Percentiles rank a stretch among this genome's conserved stretches.
These are phyloP conservation scores for Sclerotinia sclerotiorum DNA, from an alignment of 2,329 filamentous ascomycete genomes.

Conservation along the genomic window DNA sequence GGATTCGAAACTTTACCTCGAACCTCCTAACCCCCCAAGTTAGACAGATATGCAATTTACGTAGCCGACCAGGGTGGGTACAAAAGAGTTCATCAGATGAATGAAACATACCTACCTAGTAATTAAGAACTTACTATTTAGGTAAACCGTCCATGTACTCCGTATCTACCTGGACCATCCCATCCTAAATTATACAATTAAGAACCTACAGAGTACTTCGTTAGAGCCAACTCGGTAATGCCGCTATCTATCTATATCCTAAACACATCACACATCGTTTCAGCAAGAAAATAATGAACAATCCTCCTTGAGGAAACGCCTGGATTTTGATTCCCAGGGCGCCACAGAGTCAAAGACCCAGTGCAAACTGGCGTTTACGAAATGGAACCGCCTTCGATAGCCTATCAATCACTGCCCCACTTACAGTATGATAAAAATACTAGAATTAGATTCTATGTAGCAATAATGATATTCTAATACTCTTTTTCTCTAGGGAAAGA, in stretches of 20 bases:
- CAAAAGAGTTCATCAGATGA: slow-evolving; percentile 6
- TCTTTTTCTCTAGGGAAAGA: too few relatives aligned
- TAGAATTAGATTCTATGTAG: too few relatives aligned
- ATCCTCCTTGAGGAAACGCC: slow-evolving; percentile 7
- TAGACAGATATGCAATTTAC: not conserved
- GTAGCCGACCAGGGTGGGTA: not conserved
- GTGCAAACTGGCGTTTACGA: not conserved
- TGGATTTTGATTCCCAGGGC: not conserved
- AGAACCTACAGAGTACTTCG: too few relatives aligned
- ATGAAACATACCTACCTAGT: not conserved
- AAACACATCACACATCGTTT: slow-evolving; percentile 4
- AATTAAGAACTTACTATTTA: too few relatives aligned
- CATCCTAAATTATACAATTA: not conserved
- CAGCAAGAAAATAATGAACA: not conserved
- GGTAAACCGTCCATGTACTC: too few relatives aligned
- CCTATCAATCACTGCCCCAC: not conserved
- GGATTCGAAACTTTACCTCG: not conserved
- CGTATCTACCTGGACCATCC: not conserved
- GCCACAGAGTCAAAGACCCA: not conserved
- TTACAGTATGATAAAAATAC: not conserved
- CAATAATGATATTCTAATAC: too few relatives aligned
- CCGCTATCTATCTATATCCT: not conserved
- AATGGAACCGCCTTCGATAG: not conserved
- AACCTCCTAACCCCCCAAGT: not conserved
- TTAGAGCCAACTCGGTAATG: not conserved